These are phyloP conservation scores for Viola odorata DNA, from an alignment of 345 rosid genomes.

Conservation along the genomic window DNA sequence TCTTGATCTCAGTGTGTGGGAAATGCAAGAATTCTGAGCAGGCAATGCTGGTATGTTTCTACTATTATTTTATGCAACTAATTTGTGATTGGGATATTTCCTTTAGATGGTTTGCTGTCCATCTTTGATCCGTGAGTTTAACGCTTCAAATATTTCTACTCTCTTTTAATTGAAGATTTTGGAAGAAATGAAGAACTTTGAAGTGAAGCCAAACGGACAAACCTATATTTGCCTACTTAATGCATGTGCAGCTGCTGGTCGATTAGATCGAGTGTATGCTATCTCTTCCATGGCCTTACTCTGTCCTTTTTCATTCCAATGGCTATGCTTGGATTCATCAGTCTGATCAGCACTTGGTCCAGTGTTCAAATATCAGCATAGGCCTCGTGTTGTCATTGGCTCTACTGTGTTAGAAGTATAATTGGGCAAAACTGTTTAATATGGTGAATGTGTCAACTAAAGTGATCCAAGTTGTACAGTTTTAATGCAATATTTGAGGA, in stretches of 20 bases:
- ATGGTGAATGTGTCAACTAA: background rate
- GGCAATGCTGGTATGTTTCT: constrained; percentile 52
- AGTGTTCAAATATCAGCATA: background rate
- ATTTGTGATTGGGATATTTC: too few species aligned
- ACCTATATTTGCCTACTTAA: constrained; percentile 78
- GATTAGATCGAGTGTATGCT: constrained; percentile 77
- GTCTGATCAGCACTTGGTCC: background rate
- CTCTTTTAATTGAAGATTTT: constrained; percentile 39
- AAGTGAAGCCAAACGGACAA: constrained; percentile 90
- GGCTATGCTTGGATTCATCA: constrained; percentile 3
- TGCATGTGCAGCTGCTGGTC: constrained; percentile 87
- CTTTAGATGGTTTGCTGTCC: constrained; percentile 1
- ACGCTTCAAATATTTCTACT: background rate
- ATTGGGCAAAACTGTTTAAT: background rate
- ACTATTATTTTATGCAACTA: background rate
- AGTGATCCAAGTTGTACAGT: background rate
- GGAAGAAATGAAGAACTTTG: constrained; percentile 89
- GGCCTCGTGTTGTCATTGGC: too few species aligned
- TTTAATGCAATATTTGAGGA: constrained; percentile 3
- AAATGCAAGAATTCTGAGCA: constrained; percentile 73
- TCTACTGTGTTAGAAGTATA: background rate
- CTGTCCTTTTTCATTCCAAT: constrained; percentile 6
- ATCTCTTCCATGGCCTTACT: constrained; percentile 23
- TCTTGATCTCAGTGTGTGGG: constrained; percentile 82
- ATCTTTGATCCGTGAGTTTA: background rate